Conservation (phyloP, 805 yeast species). For the Lachancea mirantina region DNA sequence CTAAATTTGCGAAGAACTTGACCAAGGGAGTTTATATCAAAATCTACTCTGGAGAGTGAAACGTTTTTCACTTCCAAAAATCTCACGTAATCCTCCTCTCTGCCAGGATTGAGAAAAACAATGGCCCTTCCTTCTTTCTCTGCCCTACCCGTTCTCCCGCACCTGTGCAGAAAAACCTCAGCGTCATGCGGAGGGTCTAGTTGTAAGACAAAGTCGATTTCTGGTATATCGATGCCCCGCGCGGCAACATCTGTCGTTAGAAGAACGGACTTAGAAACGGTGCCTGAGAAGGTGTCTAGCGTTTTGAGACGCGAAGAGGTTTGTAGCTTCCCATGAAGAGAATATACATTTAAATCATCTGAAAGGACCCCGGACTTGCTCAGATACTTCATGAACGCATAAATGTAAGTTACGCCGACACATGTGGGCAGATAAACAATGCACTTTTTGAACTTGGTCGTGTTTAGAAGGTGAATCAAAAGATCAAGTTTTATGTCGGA, state of each 20-base stretch:
- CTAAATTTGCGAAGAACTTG: conserved; percentile 28
- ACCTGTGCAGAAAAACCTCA: conserved; percentile 83
- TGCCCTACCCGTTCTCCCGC: conserved; percentile 94
- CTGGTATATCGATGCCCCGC: conserved; percentile 91
- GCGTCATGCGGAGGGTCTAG: conserved; percentile 93
- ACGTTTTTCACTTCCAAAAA: conserved; percentile 72
- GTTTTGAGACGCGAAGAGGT: conserved; percentile 74
- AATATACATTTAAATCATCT: conserved; percentile 43
- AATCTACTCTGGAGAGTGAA: conserved; percentile 36
- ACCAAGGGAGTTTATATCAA: conserved; percentile 11
- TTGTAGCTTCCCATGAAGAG: conserved; percentile 88
- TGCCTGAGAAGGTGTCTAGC: conserved; percentile 49
- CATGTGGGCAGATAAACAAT: conserved; percentile 94
- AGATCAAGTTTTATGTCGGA: conserved; percentile 57
- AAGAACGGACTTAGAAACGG: conserved; percentile 47
- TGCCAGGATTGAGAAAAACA: conserved; percentile 61
- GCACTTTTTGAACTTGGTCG: conserved; percentile 61
- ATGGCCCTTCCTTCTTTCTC: conserved; percentile 76
- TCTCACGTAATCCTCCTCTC: conserved; percentile 75
- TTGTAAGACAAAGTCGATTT: conserved; percentile 90
- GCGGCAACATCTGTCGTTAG: conserved; percentile 99
- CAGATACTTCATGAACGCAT: conserved; percentile 44
- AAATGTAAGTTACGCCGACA: conserved; percentile 70
- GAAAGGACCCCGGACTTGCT: conserved; percentile 22
- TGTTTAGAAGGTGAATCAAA: conserved; percentile 46